Conservation (phyloP, 768 basidiomycete species). For the Phanerochaete carnosa region DNA sequence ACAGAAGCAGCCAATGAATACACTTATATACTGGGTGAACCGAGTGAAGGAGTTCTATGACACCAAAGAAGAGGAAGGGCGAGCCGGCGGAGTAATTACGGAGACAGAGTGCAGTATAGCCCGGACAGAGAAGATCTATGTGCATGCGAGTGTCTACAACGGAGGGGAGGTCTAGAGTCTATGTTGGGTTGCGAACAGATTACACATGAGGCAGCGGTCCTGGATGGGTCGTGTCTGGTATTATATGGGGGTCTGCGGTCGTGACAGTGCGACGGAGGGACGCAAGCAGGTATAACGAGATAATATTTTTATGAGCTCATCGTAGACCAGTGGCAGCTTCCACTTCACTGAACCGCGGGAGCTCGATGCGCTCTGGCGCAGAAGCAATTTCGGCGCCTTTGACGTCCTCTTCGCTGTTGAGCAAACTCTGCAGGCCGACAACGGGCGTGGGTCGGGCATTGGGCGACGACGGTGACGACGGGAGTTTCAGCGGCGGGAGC, state of each 20-base stretch:
- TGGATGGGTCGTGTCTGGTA: conserved; percentile 5
- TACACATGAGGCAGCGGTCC: conserved; percentile 10
- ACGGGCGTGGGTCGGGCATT: conserved; percentile 2
- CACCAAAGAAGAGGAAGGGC: not conserved
- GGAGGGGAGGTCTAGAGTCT: conserved; percentile 12
- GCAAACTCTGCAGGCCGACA: conserved; percentile 10
- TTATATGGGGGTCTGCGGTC: conserved; percentile 1
- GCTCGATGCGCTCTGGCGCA: conserved; percentile 17
- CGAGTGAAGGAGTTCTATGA: not conserved
- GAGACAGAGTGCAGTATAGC: not conserved
- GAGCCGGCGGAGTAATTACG: not conserved
- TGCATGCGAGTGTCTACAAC: conserved; percentile 12
- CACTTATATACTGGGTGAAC: not conserved
- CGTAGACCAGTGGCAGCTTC: conserved; percentile 23
- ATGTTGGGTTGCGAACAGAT: not conserved
- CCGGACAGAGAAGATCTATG: conserved; percentile 5
- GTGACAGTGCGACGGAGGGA: not conserved
- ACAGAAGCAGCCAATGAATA: not conserved
- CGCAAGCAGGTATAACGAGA: not conserved
- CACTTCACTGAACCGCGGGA: conserved; percentile 29
- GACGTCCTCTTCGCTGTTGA: conserved; percentile 1
- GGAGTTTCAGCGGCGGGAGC: conserved; percentile 62
- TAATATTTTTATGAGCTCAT: not conserved
- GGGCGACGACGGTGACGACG: conserved; percentile 24
- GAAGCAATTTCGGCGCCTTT: conserved; percentile 4